Percentiles rank a stretch among this genome's conserved stretches.
phyloP scores from a whole-genome alignment of 1,139 yeast species.

The Sugiyamaella castrensis region DNA sequence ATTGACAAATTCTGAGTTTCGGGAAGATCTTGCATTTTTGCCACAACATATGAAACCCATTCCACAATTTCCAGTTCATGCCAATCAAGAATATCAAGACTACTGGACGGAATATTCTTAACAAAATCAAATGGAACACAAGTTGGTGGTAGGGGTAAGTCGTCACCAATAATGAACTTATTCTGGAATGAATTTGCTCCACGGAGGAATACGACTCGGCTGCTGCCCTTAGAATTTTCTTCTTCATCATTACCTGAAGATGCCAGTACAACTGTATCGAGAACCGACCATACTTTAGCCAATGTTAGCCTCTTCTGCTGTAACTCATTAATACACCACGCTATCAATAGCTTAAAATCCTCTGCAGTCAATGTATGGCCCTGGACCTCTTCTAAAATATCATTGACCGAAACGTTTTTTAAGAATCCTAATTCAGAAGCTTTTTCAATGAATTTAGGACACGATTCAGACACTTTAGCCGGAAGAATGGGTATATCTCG shows the following conservation, averaged over 20 bases:
- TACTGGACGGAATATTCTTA: conserved; percentile 18
- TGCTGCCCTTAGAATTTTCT: background rate
- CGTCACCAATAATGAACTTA: conserved; percentile 27
- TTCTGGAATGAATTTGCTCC: conserved; percentile 31
- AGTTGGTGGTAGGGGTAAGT: conserved; percentile 35
- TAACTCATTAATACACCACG: conserved; percentile 24
- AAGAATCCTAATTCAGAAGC: conserved; percentile 30
- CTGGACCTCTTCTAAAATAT: conserved; percentile 32
- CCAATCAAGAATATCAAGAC: conserved; percentile 32
- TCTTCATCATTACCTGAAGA: background rate
- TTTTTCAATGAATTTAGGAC: conserved; percentile 31
- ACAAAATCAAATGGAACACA: conserved; percentile 34
- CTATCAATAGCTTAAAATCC: conserved; percentile 24
- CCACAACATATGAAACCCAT: conserved; percentile 33
- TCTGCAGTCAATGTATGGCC: conserved; percentile 26
- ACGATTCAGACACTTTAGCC: conserved; percentile 25
- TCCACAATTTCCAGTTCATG: conserved; percentile 26
- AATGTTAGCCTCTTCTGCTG: conserved; percentile 1
- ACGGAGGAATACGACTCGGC: conserved; percentile 22
- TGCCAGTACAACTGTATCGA: conserved; percentile 11
- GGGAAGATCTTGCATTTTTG: conserved; percentile 13
- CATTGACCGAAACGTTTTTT: conserved; percentile 27
- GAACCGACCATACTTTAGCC: conserved; percentile 1
- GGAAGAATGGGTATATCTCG: conserved; percentile 35
- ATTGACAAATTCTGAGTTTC: conserved; percentile 26